phyloP scores from a whole-genome alignment of 768 basidiomycete species.

The Glaciozyma antarctica region DNA sequence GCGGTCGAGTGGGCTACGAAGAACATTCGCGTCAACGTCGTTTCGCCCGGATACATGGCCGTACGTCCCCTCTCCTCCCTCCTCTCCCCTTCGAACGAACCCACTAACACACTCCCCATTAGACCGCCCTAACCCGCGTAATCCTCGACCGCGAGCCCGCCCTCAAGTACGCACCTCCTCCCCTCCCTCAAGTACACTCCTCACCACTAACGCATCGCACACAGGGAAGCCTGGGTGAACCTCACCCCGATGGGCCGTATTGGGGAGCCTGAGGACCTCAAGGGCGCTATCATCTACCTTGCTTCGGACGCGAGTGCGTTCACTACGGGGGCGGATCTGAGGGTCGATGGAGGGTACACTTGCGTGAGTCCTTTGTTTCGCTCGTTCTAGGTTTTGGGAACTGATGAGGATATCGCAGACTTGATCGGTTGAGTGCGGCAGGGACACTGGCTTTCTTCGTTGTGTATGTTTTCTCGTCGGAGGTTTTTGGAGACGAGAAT shows the following conservation, averaged over 20 bases:
- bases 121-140: constrained; percentile 54
- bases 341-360: constrained; percentile 86
- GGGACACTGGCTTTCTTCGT: no score
- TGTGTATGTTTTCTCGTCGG: no score
- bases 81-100: not conserved
- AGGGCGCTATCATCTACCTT: constrained; percentile 78
- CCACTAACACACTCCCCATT: not conserved
- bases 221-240: constrained; percentile 64
- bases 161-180: constrained; percentile 48
- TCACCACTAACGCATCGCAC: constrained; percentile 1
- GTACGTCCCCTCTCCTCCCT: constrained; percentile 20
- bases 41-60: constrained; percentile 77
- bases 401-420: no score
- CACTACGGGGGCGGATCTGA: constrained; percentile 75
- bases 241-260: constrained; percentile 81
- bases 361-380: constrained; percentile 9
- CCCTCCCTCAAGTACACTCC: constrained; percentile 13
- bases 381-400: not conserved
- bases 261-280: constrained; percentile 85
- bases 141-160: constrained; percentile 66
- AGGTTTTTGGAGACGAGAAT: no score
- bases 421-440: no score
- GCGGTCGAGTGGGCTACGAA: constrained; percentile 94
- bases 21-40: constrained; percentile 46
- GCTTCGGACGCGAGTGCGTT: constrained; percentile 82